These are phyloP conservation scores for Ophiocordyceps sinensis DNA, from an alignment of 2,329 filamentous ascomycete species.

Conservation along the genomic window DNA sequence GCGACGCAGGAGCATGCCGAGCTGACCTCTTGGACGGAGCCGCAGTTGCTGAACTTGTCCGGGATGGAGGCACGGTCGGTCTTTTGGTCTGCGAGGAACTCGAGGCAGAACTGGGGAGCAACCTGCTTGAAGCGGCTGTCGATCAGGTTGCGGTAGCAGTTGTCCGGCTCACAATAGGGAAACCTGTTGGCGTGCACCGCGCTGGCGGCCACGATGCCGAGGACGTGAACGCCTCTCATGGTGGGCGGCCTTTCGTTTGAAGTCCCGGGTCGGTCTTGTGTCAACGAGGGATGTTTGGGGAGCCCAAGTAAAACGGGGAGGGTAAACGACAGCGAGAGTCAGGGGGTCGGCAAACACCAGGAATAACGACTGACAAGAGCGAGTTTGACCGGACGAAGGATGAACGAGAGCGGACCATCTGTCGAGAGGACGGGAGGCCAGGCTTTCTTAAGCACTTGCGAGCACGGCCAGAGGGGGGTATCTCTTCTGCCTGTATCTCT, in stretches of 20 bases:
- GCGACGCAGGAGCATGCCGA: constrained; percentile 24
- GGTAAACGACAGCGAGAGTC: background rate
- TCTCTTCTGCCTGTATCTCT: background rate
- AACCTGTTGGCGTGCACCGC: constrained; percentile 13
- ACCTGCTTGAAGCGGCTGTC: constrained; percentile 15
- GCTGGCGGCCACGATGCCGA: constrained; percentile 17
- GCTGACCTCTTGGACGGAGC: constrained; percentile 6
- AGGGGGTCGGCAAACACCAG: background rate
- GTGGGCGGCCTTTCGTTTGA: constrained; percentile 3
- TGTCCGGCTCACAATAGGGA: constrained; percentile 15
- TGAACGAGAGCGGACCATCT: background rate
- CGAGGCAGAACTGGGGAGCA: constrained; percentile 17
- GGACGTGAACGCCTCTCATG: constrained; percentile 19
- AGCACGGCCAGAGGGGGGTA: background rate
- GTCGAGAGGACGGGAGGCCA: background rate
- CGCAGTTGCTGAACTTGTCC: constrained; percentile 16
- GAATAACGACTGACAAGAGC: background rate
- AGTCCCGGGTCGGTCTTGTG: background rate
- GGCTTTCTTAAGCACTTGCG: background rate
- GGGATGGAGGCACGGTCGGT: constrained; percentile 15
- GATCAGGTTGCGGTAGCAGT: constrained; percentile 22
- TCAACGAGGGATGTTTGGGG: background rate
- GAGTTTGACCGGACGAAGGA: background rate
- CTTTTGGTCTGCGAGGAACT: constrained; percentile 15
- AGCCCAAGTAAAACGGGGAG: background rate